Base-by-base conservation (phyloP, 2,329 filamentous ascomycete species). In the Alternaria novae-zelandiae region DNA sequence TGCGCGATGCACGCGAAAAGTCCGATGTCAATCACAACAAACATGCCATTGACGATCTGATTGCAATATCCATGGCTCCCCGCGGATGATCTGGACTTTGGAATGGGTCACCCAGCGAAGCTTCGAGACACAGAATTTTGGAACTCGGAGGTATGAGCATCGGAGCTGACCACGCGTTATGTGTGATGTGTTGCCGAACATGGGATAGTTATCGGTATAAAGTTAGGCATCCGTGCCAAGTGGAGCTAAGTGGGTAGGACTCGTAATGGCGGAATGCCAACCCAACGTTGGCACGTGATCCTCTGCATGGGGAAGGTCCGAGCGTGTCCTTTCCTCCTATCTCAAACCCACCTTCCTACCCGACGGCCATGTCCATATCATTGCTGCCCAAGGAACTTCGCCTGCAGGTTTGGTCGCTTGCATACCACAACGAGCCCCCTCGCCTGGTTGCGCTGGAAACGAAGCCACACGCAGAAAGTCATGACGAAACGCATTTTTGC, bases 301-400 rank as follows among this genome's bases (percentile, higher is more conserved):
- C 30, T 45, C 60, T 51, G 12, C 28, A 54, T 28, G 28, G 44
- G 60, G 56, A 43, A 59, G 45, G 57, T 25, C 47, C 56, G 36
- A 17, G 36, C 36, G 36, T 41, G 36, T 17, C 36, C 36, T 10
- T 41, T 17, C 36, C 50, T 23, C 32, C 56, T 59, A 21, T 17
- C 20, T 25, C 43, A 32, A 20, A 17, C 10, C 32, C 17, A 26
- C 45, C 45, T 53, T 46, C 36, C n/a, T n/a, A 13, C 36, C 17
- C 46, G 41, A 21, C 44, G 41, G 36, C 50, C 46, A 72, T 74
- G 71, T 68, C 67, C n/a, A 55, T 72, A n/a, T 59, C 57, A 21
- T 25, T 20, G 43, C 61, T 74, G 8, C 71, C 71, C 21, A 74
- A 74, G 36, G 71, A 74, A 28, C 51, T 74, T 4, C 71, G 71